Evolutionary conservation across 495 filamentous ascomycete genomes (phyloP), one percentile per base, ranked within the genome.

Genomic region (Penicillium canariense): DNA sequence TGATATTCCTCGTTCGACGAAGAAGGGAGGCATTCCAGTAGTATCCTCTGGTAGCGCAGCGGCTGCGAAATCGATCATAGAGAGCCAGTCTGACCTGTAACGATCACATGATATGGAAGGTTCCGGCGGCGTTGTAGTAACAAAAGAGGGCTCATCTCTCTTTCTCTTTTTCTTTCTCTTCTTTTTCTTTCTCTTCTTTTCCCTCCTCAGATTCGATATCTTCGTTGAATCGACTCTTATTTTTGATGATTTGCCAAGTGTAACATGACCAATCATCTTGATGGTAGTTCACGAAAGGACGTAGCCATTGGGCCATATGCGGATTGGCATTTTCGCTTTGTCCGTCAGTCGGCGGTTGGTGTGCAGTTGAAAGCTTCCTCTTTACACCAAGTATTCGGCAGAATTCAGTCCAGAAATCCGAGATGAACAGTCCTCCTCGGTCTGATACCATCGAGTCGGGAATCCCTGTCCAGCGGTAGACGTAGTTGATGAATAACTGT

Each of bases 281-380:
- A 31, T 38, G 31, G 22, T 51, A 34, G 20, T 44, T 55, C 26
- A 60, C 42, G 17, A 34, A 55, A 2, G 23, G 46, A 4, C 45
- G 8, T 6, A 60, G 31, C 1, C 50, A 5, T 25, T 53, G 7
- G n/a, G 44, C 42, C 5, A 59, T 42, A 17, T 54, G 23, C 25
- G 48, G 10, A 35, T 55, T 55, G 34, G 14, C 17, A 23, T 39
- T 38, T 18, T 62, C 47, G 3, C 40, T 55, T 28, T 48, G 26
- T 1, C 53, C 56, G 35, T 68, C 52, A 4, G 58, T 61, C 26
- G 61, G 31, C 3, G 49, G 48, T 42, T 70, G 51, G 14, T 59
- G 48, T 2, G 54, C 52, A 4, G 65, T 66, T 7, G 40, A 66
- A 7, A 66, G 49, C 32, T 52, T 49, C 14, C 44, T 20, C 20